Percentiles rank a stretch among this genome's conserved stretches.
Conservation (phyloP, 2,329 filamentous ascomycete genomes). For the Fusarium citri region DNA sequence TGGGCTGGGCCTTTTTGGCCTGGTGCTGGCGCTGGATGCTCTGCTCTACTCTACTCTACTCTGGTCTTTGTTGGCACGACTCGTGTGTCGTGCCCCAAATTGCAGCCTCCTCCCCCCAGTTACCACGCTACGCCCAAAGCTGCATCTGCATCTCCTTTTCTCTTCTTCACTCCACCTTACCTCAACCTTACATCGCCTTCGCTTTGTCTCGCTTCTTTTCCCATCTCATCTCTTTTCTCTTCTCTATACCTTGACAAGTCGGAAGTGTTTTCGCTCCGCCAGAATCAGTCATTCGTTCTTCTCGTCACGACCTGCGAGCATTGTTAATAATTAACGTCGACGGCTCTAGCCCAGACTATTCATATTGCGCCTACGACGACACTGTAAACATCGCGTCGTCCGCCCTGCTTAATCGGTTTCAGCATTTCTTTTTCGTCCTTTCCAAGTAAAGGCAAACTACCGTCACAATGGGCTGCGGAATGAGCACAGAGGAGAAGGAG, state of each 20-base stretch:
- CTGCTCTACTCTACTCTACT: neutral
- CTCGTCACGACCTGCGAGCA: constrained; percentile 34
- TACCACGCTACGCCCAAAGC: constrained; percentile 46
- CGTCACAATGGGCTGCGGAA: constrained; percentile 97
- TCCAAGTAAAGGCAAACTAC: constrained; percentile 45
- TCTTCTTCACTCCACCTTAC: constrained; percentile 46
- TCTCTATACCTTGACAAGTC: constrained; percentile 38
- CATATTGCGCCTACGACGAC: constrained; percentile 34
- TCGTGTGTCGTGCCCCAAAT: constrained; percentile 50
- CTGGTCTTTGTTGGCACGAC: constrained; percentile 44
- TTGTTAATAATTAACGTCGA: constrained; percentile 34
- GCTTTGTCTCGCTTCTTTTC: constrained; percentile 40
- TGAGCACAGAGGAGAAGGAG: constrained; percentile 99
- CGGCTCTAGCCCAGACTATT: constrained; percentile 23
- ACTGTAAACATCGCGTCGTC: constrained; percentile 36
- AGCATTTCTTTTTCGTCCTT: constrained; percentile 21
- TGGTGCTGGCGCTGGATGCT: constrained; percentile 7
- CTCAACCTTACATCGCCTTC: constrained; percentile 40
- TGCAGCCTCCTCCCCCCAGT: constrained; percentile 46
- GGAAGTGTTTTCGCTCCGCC: constrained; percentile 28
- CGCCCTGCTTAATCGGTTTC: constrained; percentile 18
- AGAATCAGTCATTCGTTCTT: constrained; percentile 37
- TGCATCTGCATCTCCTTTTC: constrained; percentile 48
- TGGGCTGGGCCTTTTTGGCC: constrained; percentile 47
- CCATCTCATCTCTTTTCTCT: constrained; percentile 41